Base-by-base conservation (phyloP, 2,329 filamentous ascomycete genomes). In the Penicillium sp. region DNA sequence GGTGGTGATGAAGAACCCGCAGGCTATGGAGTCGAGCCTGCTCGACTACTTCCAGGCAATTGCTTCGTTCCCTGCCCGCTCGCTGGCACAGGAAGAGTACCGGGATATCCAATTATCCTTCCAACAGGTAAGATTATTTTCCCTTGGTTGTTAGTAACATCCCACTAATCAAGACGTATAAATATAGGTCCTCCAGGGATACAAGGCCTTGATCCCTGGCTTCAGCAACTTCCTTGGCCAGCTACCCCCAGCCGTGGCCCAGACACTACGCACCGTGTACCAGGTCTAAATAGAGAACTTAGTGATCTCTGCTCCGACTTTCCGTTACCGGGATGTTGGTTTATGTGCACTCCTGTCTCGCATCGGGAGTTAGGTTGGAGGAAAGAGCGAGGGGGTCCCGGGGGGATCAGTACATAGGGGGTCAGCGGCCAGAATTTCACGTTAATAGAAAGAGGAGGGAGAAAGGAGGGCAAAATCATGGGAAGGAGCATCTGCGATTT, bases 1-100 rank as follows among this genome's bases (percentile, higher is more conserved):
- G 64, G 83, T 96, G 46, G 89, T 97, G 4, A 83, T 89, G 59
- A 85, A 86, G 69, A 97, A 97, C 68, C 94, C 94, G 0, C 85
- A 92, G 69, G 91, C 92, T 2, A 93, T 99, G 85, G 94, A 97
- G 76, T 88, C 88, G 64, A 89, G 87, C 56, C 80, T 99, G 39
- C 80, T 88, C 35, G 84, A 89, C 55, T 95, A 94, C 76, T 96
- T 99, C 72, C 83, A 81, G 50, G 83, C 90, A 55, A 95, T 97
- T 76, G 89, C 93, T 16, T 81, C 84, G 58, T 96, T 82, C 57
- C 79, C 81, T 16, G 74, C 72, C 55, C 78, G 92, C 72, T 84
- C 85, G 56, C 74, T 79, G 32, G 83, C 87, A 61, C 82, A 84
- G 61, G 87, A 86, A 69, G 81, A 84, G 62, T 75, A 74, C 59